These are phyloP conservation scores for Fragaria vesca DNA, from an alignment of 306 rosid species.

Conservation along the genomic window DNA sequence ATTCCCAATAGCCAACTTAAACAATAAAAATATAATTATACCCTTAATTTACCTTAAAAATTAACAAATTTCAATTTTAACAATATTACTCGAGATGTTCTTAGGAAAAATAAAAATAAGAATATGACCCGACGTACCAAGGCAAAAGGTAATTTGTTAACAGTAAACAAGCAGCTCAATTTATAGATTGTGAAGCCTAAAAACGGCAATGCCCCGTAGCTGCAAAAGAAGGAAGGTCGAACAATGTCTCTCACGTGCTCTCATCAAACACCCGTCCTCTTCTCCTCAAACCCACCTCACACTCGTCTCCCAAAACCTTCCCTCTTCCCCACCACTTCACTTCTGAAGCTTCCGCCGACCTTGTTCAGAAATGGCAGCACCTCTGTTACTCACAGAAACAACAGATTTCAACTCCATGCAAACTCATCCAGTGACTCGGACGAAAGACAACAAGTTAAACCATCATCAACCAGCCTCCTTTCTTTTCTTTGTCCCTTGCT, in stretches of 20 bases:
- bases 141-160: no score
- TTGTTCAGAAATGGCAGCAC: constrained; percentile 23
- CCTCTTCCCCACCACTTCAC: background rate
- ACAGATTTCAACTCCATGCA: constrained; percentile 29
- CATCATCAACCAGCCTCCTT: constrained; percentile 44
- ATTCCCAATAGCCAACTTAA: no score
- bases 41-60: no score
- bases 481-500: constrained; percentile 78
- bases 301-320: background rate
- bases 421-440: constrained; percentile 38
- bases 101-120: no score
- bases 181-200: background rate
- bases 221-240: background rate
- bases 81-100: no score
- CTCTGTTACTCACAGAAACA: constrained; percentile 34
- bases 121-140: no score
- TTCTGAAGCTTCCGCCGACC: background rate
- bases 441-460: constrained; percentile 24
- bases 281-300: background rate
- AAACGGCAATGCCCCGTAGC: background rate
- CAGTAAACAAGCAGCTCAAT: no score
- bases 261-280: background rate
- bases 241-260: background rate
- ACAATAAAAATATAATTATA: no score
- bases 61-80: no score